Evolutionary conservation across 345 rosid genomes (phyloP).

Genomic region (Eucalyptus regnans): DNA sequence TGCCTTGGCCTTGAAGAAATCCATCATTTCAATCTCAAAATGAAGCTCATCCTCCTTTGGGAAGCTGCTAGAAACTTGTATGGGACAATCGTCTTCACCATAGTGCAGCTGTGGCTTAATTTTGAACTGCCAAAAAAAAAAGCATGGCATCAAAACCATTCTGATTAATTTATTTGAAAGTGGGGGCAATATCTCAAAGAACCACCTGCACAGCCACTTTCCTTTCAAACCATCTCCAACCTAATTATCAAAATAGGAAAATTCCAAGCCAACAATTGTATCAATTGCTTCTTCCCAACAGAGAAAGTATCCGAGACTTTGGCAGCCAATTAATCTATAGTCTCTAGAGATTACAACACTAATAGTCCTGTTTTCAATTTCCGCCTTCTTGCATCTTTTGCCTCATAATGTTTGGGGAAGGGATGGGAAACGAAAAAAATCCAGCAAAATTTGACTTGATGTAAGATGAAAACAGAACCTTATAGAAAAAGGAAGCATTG

Average conservation of each 20-base stretch:
- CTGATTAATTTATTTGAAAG: background rate
- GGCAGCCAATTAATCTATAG: background rate
- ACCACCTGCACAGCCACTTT: background rate
- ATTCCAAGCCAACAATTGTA: background rate
- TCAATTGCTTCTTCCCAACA: background rate
- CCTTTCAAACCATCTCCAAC: background rate
- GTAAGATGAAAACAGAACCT: background rate
- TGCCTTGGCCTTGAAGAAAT: conserved; percentile 83
- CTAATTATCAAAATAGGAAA: background rate
- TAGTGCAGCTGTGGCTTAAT: conserved; percentile 94
- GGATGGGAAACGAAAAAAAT: background rate
- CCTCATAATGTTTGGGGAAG: background rate
- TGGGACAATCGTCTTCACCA: conserved; percentile 82
- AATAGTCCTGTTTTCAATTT: background rate
- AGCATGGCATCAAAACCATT: background rate
- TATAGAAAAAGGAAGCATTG: background rate
- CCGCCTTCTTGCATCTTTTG: background rate
- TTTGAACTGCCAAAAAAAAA: conserved; percentile 53
- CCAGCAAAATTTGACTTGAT: background rate
- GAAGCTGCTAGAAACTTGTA: conserved; percentile 50
- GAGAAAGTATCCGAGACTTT: background rate
- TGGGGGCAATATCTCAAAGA: background rate
- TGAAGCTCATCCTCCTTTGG: conserved; percentile 95
- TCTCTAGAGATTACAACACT: background rate
- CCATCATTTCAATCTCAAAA: conserved; percentile 87